Evolutionary conservation across 2,329 filamentous ascomycete species (phyloP).

Genomic region (Fusarium verticillioides): DNA sequence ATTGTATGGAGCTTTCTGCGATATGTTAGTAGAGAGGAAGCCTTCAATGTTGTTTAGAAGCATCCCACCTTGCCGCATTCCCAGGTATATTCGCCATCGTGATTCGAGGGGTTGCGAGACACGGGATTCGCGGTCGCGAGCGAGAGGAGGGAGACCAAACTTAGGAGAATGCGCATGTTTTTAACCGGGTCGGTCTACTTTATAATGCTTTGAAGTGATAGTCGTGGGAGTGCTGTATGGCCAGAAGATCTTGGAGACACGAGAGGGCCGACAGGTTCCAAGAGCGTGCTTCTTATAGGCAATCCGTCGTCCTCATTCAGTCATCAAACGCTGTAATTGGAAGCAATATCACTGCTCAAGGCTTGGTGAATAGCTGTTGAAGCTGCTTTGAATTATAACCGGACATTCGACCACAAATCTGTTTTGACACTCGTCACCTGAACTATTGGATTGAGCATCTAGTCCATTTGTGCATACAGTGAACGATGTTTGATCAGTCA

Average conservation of each 20-base stretch:
- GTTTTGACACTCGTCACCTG: too few relatives aligned
- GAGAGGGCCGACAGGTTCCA: background rate
- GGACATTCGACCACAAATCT: background rate
- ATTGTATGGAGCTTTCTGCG: background rate
- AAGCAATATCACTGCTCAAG: background rate
- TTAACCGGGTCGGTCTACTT: accelerated
- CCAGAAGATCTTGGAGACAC: background rate
- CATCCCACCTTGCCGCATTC: conserved; percentile 5
- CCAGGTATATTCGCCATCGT: conserved; percentile 3
- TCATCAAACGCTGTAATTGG: background rate
- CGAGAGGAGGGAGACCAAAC: background rate
- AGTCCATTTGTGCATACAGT: accelerated
- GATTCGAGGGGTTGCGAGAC: background rate
- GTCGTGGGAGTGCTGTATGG: background rate
- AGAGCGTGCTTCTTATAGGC: background rate
- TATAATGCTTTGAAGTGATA: background rate
- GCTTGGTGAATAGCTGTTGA: background rate
- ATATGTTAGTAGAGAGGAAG: background rate
- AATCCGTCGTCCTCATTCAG: background rate
- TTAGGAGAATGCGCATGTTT: background rate
- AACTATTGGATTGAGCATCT: accelerated
- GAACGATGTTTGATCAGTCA: too few relatives aligned
- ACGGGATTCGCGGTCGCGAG: background rate
- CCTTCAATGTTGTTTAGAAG: too few relatives aligned
- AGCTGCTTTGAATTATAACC: background rate